A percentile compares a stretch with the other conserved stretches of the same genome.
Evolutionary conservation across 1,139 yeast species (phyloP).

Genomic region (Blastobotrys buckinghamii): DNA sequence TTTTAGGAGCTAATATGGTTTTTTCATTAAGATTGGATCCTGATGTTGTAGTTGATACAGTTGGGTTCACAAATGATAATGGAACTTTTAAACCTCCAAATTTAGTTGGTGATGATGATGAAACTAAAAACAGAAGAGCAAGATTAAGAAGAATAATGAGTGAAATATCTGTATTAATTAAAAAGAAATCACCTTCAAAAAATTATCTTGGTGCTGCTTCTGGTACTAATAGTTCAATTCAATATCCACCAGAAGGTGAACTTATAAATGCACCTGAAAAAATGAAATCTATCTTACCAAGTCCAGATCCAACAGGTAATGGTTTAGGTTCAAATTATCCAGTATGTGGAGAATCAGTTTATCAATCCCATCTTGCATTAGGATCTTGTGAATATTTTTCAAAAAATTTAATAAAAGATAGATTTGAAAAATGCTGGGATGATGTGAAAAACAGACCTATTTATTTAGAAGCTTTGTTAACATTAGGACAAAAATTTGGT

Average conservation of each 20-base stretch:
- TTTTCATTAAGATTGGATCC: slow-evolving; percentile 40
- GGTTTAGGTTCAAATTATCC: background rate
- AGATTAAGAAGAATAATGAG: background rate
- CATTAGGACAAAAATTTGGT: slow-evolving; percentile 42
- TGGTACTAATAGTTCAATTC: background rate
- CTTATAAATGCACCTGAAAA: background rate
- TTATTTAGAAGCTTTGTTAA: slow-evolving; percentile 63
- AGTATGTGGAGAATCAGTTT: slow-evolving; percentile 8
- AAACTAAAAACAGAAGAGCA: background rate
- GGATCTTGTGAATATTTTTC: slow-evolving; percentile 56
- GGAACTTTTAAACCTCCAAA: slow-evolving; percentile 55
- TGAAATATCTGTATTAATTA: background rate
- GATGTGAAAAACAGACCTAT: slow-evolving; percentile 55
- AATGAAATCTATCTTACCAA: background rate
- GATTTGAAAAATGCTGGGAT: slow-evolving; percentile 51
- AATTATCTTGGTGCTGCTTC: background rate
- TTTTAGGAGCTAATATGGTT: slow-evolving; percentile 24
- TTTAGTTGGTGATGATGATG: slow-evolving; percentile 21
- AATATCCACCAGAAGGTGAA: background rate
- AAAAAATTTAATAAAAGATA: slow-evolving; percentile 54
- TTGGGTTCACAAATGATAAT: slow-evolving; percentile 39
- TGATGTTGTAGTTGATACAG: slow-evolving; percentile 39
- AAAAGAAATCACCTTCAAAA: background rate
- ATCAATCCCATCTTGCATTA: slow-evolving; percentile 41
- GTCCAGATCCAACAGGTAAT: slow-evolving; percentile 3